Percentiles rank a stretch among this genome's conserved stretches.
phyloP scores from a whole-genome alignment of 2,329 filamentous ascomycete species.

The Colletotrichum falcatum region DNA sequence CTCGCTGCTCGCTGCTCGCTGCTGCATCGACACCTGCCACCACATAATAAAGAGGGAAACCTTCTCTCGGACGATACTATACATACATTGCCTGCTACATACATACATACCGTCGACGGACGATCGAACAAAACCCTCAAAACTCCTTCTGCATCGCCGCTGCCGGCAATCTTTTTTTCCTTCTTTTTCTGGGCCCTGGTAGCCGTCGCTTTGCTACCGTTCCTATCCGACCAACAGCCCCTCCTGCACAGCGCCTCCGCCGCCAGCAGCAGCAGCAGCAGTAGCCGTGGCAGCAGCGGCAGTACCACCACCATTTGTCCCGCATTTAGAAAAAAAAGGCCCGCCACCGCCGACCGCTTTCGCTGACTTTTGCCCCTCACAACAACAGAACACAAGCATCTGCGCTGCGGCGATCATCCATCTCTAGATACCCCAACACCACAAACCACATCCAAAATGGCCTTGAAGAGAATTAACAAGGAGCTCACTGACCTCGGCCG shows the following conservation, averaged over 20 bases:
- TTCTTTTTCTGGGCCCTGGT: too few relatives aligned
- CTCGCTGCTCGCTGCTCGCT: too few relatives aligned
- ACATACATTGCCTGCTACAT: too few relatives aligned
- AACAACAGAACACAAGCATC: conserved; percentile 40
- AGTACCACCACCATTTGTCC: conserved; percentile 12
- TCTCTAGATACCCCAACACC: conserved; percentile 43
- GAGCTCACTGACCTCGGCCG: conserved; percentile 90
- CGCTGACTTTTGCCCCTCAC: conserved; percentile 42
- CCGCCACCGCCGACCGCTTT: conserved; percentile 39
- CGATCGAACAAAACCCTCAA: not conserved
- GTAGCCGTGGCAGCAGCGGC: not conserved
- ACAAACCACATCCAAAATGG: conserved; percentile 67
- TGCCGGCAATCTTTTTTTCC: not conserved
- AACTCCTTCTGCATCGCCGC: not conserved
- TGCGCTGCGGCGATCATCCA: conserved; percentile 35
- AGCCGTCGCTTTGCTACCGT: not conserved
- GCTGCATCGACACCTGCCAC: conserved; percentile 15
- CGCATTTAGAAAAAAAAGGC: conserved; percentile 37
- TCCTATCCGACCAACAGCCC: not conserved
- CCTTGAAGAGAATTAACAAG: conserved; percentile 95
- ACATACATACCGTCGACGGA: too few relatives aligned
- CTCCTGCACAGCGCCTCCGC: not conserved
- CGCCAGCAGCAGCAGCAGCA: not conserved
- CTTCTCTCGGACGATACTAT: not conserved
- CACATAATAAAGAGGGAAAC: not conserved